phyloP scores from a whole-genome alignment of 768 basidiomycete species.

The Pilatotrama ljubarskyi region DNA sequence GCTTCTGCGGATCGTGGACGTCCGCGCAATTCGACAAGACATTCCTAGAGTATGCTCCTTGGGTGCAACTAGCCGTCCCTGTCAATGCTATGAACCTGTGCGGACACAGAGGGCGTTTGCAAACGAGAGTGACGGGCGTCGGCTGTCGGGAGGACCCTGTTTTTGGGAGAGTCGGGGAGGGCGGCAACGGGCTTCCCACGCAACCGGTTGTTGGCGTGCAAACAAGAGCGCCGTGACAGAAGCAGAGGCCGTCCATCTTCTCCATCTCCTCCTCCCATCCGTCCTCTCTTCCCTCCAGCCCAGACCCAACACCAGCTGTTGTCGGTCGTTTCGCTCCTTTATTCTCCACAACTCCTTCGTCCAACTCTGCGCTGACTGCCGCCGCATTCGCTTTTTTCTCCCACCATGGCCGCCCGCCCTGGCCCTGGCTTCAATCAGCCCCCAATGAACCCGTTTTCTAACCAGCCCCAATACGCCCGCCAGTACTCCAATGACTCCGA shows the following conservation, averaged over 20 bases:
- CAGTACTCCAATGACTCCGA: slow-evolving; percentile 33
- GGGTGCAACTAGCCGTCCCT: too few relatives aligned
- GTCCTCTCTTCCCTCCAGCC: neutral
- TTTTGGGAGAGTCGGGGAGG: neutral
- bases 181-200: slow-evolving; percentile 21
- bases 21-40: too few relatives aligned
- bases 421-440: slow-evolving; percentile 36
- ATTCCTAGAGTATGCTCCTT: too few relatives aligned
- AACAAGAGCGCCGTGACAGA: slow-evolving; percentile 12
- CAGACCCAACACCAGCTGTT: slow-evolving; percentile 34
- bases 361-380: slow-evolving; percentile 6
- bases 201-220: slow-evolving; percentile 20
- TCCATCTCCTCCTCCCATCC: slow-evolving; percentile 10
- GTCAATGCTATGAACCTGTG: too few relatives aligned
- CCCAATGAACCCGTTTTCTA: slow-evolving; percentile 33
- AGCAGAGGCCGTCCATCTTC: neutral
- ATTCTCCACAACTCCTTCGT: slow-evolving; percentile 9
- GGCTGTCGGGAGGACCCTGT: neutral
- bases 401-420: slow-evolving; percentile 37
- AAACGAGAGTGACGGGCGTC: neutral
- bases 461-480: slow-evolving; percentile 30
- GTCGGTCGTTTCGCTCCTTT: slow-evolving; percentile 32
- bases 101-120: neutral
- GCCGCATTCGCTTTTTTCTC: slow-evolving; percentile 13
- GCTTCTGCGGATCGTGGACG: too few relatives aligned